Evolutionary conservation across 371 early-diverging fungal species (phyloP).

Genomic region (Nematocida ausubeli): DNA sequence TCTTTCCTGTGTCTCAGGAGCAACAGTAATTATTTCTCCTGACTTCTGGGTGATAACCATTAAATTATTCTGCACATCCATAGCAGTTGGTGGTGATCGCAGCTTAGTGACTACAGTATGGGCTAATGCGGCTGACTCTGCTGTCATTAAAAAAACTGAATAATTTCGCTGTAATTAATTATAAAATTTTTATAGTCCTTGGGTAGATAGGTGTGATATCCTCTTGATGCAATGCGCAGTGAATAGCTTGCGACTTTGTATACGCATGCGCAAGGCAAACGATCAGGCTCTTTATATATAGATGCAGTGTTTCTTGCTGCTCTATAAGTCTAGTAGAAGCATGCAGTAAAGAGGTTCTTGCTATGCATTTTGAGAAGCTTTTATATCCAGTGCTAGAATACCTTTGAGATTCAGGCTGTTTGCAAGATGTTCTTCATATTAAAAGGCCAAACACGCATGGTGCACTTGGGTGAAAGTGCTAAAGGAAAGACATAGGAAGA

Average conservation of each 20-base stretch:
- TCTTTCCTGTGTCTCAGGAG: not conserved
- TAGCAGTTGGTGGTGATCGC: constrained; percentile 19
- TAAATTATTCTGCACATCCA: not conserved
- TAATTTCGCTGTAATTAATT: not conserved
- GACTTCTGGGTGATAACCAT: constrained; percentile 3
- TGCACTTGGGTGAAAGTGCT: too few relatives aligned
- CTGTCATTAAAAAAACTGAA: constrained; percentile 7
- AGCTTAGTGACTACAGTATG: not conserved
- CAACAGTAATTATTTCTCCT: constrained; percentile 25
- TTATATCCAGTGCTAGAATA: too few relatives aligned
- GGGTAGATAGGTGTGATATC: not conserved
- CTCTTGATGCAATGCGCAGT: not conserved
- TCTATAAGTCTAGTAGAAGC: too few relatives aligned
- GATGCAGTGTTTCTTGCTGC: too few relatives aligned
- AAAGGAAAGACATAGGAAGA: too few relatives aligned
- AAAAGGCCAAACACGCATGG: too few relatives aligned
- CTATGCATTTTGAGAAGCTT: too few relatives aligned
- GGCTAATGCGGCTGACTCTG: not conserved
- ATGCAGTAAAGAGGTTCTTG: too few relatives aligned
- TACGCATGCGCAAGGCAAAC: too few relatives aligned
- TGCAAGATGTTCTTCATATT: too few relatives aligned
- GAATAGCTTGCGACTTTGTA: not conserved
- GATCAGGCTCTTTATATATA: too few relatives aligned
- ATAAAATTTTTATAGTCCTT: constrained; percentile 1
- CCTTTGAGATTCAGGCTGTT: too few relatives aligned